A percentile compares a stretch with the other conserved stretches of the same genome.
Evolutionary conservation across 139 green algal species (phyloP).

Genomic region (Edaphochlamys debaryana): DNA sequence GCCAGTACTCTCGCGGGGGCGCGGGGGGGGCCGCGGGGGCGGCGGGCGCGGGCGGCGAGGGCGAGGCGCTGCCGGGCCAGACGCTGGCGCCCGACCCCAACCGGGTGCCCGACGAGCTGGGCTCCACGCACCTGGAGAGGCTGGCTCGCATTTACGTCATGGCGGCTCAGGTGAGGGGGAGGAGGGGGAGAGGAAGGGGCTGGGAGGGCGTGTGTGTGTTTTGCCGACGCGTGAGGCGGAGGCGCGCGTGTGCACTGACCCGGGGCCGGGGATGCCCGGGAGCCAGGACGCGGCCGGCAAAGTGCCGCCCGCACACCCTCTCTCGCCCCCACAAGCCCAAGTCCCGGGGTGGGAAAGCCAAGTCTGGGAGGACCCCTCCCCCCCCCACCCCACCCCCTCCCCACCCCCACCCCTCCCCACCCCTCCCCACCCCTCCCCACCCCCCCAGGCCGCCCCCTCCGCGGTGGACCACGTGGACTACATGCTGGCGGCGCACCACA

Average conservation of each 20-base stretch:
- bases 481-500: conserved; percentile 53
- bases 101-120: conserved; percentile 47
- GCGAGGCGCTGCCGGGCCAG: background rate
- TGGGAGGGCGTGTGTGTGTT: too few species aligned
- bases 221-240: too few species aligned
- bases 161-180: conserved; percentile 7
- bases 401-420: background rate
- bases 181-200: too few species aligned
- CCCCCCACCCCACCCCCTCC: too few species aligned
- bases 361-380: too few species aligned
- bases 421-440: background rate
- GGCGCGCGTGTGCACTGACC: too few species aligned
- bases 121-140: conserved; percentile 45
- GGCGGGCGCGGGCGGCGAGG: background rate
- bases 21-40: background rate
- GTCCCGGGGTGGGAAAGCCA: too few species aligned
- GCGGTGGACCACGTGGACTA: conserved; percentile 51
- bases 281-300: too few species aligned
- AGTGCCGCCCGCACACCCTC: too few species aligned
- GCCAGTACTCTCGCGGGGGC: conserved; percentile 10
- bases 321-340: too few species aligned
- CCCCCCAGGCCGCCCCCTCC: conserved; percentile 45
- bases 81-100: conserved; percentile 47
- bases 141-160: conserved; percentile 58
- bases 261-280: too few species aligned